Base-by-base conservation (phyloP, 768 basidiomycete genomes). In the Pleurotus djamor region DNA sequence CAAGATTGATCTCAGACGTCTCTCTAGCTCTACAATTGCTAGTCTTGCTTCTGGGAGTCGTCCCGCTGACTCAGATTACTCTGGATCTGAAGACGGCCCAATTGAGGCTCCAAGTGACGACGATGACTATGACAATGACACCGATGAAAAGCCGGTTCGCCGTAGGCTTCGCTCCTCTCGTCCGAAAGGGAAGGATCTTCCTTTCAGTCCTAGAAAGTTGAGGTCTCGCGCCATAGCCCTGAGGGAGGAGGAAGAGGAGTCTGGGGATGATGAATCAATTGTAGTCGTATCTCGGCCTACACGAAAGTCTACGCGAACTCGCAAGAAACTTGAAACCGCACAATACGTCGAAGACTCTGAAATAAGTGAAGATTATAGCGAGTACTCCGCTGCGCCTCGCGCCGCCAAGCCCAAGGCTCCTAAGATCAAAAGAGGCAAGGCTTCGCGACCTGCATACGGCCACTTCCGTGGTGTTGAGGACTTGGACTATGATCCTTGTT, bases 131-230 rank as follows among this genome's bases (percentile, higher is more conserved):
- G 60, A 57, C 17, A 34, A 17, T 8, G 38, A 36, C 35, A 10
- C 13, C 16, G 38, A 10, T 47, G 12, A 16, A 10, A 37, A 17
- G 8, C 54, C 54, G 63, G 45, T 50, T 49, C 65, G 60, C 54
- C 60, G 61, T 16, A 66, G 59, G 55, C 59, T 60, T 33, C 64
- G 65, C 50, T 58, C 59, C 33, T 33, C 47, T 33, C 48, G 59
- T 16, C 16, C 16, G 55, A 59, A 56, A 28, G 58, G 64, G 60
- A 65, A 70, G 66, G 68, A n/a, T 38, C 78, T 89, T 37, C 88
- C 87, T 5, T 90, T 87, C 71, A 90, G 87, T 65, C 88, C 90
- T 0, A 80, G 71, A 67, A 91, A 86, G 71, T 81, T 34, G n/a
- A 56, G 54, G 28, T 28, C 54, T 12, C 49, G 38, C n/a, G 41